A percentile compares a stretch with the other conserved stretches of the same genome.
Conservation (phyloP, 495 filamentous ascomycete species). For the Xylaria flabelliformis region DNA sequence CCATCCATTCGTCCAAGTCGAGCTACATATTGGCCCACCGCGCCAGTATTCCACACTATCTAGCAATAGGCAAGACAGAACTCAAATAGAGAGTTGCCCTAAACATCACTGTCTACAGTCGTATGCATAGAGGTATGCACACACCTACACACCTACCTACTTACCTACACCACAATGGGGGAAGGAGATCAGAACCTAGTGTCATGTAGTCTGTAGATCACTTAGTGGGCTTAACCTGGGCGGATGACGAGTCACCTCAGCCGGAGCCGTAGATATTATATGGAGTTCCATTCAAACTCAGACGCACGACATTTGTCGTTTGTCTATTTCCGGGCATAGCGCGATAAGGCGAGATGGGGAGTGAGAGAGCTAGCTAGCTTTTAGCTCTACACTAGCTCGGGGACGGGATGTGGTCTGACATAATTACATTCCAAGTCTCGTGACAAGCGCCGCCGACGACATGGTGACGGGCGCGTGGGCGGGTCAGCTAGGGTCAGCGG, state of each 20-base stretch:
- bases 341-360: neutral
- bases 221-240: neutral
- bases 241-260: neutral
- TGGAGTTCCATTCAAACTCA: neutral
- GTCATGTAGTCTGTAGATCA: neutral
- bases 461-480: neutral
- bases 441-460: constrained; percentile 19
- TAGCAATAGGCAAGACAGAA: constrained; percentile 5
- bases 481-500: neutral
- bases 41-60: constrained; percentile 1
- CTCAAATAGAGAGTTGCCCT: neutral
- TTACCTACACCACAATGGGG: neutral
- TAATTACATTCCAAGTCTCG: constrained; percentile 6
- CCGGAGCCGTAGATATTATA: neutral
- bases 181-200: neutral
- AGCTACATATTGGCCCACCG: constrained; percentile 17
- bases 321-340: neutral
- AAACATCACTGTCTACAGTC: neutral
- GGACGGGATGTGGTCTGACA: constrained; percentile 10
- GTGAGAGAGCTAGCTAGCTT: neutral
- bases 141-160: neutral
- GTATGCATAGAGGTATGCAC: neutral
- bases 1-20: constrained; percentile 8
- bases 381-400: neutral
- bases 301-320: neutral